phyloP scores from a whole-genome alignment of 768 basidiomycete genomes.

The Boletus tomentosulus region DNA sequence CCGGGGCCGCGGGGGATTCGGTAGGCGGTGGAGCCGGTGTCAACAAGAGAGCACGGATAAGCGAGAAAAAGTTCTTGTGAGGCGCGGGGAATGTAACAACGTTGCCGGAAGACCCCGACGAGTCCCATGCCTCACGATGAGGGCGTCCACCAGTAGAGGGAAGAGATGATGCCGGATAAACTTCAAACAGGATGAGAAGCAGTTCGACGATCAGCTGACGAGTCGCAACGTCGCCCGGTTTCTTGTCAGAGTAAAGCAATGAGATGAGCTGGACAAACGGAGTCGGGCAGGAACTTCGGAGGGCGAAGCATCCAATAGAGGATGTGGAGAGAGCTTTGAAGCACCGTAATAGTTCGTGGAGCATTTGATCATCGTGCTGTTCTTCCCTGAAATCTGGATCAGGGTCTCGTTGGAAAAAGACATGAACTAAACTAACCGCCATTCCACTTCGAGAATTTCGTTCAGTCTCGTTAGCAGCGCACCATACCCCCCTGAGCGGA shows the following conservation, averaged over 20 bases:
- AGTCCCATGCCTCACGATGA: slow-evolving; percentile 56
- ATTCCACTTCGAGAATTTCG: slow-evolving; percentile 92
- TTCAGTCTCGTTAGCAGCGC: slow-evolving; percentile 79
- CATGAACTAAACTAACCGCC: slow-evolving; percentile 65
- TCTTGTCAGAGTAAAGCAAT: slow-evolving; percentile 94
- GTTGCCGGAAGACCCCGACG: slow-evolving; percentile 40
- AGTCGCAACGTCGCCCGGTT: slow-evolving; percentile 89
- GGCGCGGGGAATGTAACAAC: slow-evolving; percentile 66
- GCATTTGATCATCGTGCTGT: slow-evolving; percentile 93
- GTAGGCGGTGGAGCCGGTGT: slow-evolving; percentile 63
- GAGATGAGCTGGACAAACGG: slow-evolving; percentile 83
- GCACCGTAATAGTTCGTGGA: slow-evolving; percentile 89
- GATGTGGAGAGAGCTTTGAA: slow-evolving; percentile 93
- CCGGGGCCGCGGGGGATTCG: slow-evolving; percentile 55
- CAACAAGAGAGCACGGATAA: slow-evolving; percentile 72
- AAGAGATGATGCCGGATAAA: slow-evolving; percentile 73
- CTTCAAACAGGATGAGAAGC: slow-evolving; percentile 79
- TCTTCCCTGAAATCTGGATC: slow-evolving; percentile 66
- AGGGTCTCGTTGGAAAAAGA: slow-evolving; percentile 1
- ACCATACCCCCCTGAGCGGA: slow-evolving; percentile 80
- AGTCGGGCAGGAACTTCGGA: slow-evolving; percentile 83
- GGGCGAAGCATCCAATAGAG: slow-evolving; percentile 81
- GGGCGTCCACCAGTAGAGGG: slow-evolving; percentile 44
- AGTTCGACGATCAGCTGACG: slow-evolving; percentile 90
- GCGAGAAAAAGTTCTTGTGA: slow-evolving; percentile 67